phyloP scores from a whole-genome alignment of 129 eudicot species.

The sunflower (Helianthus annuus) region HanXRQr2.0-SUNRISE NC_035449.2:147523585-147524084 shows the following conservation, averaged over 20 bases:
- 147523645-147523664: slow-evolving; percentile 25
- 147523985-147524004: slow-evolving; percentile 42
- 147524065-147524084: not conserved
- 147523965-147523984: slow-evolving; percentile 44
- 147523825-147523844: slow-evolving; percentile 33
- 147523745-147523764: not conserved
- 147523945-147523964: slow-evolving; percentile 47
- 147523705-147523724: slow-evolving; percentile 28
- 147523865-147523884: slow-evolving; percentile 41
- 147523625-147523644: slow-evolving; percentile 16
- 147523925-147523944: slow-evolving; percentile 39
- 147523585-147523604: not conserved
- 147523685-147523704: slow-evolving; percentile 41
- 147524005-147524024: slow-evolving; percentile 26
- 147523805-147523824: slow-evolving; percentile 35
- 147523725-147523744: not conserved
- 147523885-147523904: slow-evolving; percentile 38
- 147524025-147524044: not conserved
- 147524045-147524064: not conserved
- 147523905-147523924: slow-evolving; percentile 43
- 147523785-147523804: slow-evolving; percentile 32
- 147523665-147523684: slow-evolving; percentile 44
- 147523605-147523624: not conserved
- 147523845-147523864: slow-evolving; percentile 37
- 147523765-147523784: not conserved